These are phyloP conservation scores for Aspergillus terreus DNA, from an alignment of 2,329 filamentous ascomycete genomes.

Conservation along the genomic window DNA sequence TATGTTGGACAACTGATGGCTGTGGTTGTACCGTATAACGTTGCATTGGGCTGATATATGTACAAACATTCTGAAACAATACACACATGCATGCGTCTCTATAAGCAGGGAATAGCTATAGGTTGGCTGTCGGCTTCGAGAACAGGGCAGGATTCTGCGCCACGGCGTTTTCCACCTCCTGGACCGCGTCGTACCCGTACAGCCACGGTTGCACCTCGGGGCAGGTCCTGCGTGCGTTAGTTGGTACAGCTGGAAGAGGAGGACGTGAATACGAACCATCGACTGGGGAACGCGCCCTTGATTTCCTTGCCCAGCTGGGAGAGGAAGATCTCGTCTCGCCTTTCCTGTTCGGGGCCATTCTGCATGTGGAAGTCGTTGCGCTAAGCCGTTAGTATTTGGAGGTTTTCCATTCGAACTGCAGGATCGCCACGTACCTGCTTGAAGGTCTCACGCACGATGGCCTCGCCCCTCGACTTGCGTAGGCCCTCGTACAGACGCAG, in stretches of 20 bases:
- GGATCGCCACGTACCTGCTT: constrained; percentile 32
- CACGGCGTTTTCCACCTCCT: constrained; percentile 48
- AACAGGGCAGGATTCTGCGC: constrained; percentile 20
- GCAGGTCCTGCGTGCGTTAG: constrained; percentile 46
- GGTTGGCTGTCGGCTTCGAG: constrained; percentile 1
- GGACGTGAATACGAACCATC: constrained; percentile 43
- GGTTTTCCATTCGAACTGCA: not conserved
- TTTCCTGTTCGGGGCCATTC: constrained; percentile 56
- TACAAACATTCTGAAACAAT: not conserved
- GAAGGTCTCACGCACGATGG: constrained; percentile 62
- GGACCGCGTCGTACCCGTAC: constrained; percentile 61
- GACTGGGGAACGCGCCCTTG: constrained; percentile 57
- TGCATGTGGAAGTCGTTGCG: constrained; percentile 52
- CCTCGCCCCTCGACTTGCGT: constrained; percentile 48
- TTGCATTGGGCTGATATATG: not conserved
- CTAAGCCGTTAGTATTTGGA: constrained; percentile 25
- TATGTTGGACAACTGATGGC: constrained; percentile 23
- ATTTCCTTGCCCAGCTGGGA: constrained; percentile 53
- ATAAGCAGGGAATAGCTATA: constrained; percentile 2
- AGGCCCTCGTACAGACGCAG: constrained; percentile 45
- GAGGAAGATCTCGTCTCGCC: constrained; percentile 56
- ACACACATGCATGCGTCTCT: not conserved
- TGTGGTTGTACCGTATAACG: not conserved
- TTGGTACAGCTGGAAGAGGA: not conserved
- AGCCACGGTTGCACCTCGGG: constrained; percentile 61